phyloP scores from a whole-genome alignment of 2,329 filamentous ascomycete genomes.

The Diaporthe capsici region DNA sequence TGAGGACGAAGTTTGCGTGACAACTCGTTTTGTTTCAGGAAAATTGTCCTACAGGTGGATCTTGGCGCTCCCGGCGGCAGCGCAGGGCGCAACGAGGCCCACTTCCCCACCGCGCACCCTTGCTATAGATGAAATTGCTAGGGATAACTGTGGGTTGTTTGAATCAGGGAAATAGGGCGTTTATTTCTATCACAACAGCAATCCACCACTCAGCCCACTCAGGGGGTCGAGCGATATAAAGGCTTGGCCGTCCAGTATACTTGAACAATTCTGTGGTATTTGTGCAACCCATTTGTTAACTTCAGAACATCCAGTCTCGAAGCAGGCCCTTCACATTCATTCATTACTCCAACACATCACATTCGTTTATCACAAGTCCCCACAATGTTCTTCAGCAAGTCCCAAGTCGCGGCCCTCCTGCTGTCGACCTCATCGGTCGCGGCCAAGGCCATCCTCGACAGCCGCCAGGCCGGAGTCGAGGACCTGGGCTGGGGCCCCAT shows the following conservation, averaged over 20 bases:
- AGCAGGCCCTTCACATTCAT: slow-evolving; percentile 21
- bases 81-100: not conserved
- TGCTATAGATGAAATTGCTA: slow-evolving; percentile 20
- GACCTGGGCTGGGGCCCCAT: slow-evolving; percentile 45
- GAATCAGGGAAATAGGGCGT: slow-evolving; percentile 23
- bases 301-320: slow-evolving; percentile 1
- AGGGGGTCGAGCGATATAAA: slow-evolving; percentile 14
- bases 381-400: slow-evolving; percentile 30
- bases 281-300: slow-evolving; percentile 1
- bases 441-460: slow-evolving; percentile 34
- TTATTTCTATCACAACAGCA: not conserved
- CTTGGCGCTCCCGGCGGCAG: not conserved
- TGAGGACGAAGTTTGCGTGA: not conserved
- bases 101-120: slow-evolving; percentile 8
- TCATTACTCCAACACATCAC: slow-evolving; percentile 3
- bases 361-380: not conserved
- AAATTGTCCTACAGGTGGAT: slow-evolving; percentile 20
- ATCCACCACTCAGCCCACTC: slow-evolving; percentile 7
- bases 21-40: slow-evolving; percentile 13
- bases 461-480: slow-evolving; percentile 39
- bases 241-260: not conserved
- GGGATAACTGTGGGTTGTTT: slow-evolving; percentile 22
- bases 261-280: not conserved
- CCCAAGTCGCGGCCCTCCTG: slow-evolving; percentile 24
- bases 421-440: slow-evolving; percentile 36